Percentiles rank a stretch among this genome's conserved stretches.
Evolutionary conservation across 2,329 filamentous ascomycete species (phyloP).

Genomic region (Calonectria honghensis): DNA sequence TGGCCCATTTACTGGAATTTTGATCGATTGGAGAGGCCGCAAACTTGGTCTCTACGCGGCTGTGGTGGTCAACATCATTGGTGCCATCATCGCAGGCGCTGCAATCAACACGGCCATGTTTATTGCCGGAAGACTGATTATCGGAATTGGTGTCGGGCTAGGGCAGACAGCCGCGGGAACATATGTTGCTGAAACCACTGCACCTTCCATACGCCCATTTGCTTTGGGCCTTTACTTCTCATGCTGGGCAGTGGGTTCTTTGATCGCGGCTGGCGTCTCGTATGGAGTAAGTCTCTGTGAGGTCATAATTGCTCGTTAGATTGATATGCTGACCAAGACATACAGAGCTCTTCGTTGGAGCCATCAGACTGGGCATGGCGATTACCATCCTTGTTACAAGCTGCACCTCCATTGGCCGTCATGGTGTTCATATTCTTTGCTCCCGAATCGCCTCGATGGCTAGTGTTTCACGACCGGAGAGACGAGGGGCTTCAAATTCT

Average conservation of each 20-base stretch:
- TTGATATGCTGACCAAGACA: background rate
- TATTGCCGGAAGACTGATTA: constrained; percentile 29
- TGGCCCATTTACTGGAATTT: constrained; percentile 28
- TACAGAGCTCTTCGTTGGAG: background rate
- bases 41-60: constrained; percentile 21
- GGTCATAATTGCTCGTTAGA: accelerated
- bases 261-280: background rate
- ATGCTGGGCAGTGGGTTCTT: constrained; percentile 12
- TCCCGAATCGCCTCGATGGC: constrained; percentile 40
- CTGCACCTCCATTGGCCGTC: constrained; percentile 19
- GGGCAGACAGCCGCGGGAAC: constrained; percentile 6
- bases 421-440: constrained; percentile 26
- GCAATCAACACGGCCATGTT: constrained; percentile 36
- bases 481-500: constrained; percentile 39
- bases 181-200: constrained; percentile 17
- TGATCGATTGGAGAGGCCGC: constrained; percentile 48
- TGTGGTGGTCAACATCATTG: constrained; percentile 27
- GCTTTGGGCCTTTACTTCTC: constrained; percentile 26
- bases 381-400: constrained; percentile 34
- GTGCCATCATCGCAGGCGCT: constrained; percentile 31
- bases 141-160: constrained; percentile 17
- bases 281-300: constrained; percentile 8
- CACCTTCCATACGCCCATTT: constrained; percentile 2
- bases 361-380: constrained; percentile 33
- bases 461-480: constrained; percentile 28